phyloP scores from a whole-genome alignment of 1,284 basidiomycete species.

The Apiotrichum domesticum region DNA sequence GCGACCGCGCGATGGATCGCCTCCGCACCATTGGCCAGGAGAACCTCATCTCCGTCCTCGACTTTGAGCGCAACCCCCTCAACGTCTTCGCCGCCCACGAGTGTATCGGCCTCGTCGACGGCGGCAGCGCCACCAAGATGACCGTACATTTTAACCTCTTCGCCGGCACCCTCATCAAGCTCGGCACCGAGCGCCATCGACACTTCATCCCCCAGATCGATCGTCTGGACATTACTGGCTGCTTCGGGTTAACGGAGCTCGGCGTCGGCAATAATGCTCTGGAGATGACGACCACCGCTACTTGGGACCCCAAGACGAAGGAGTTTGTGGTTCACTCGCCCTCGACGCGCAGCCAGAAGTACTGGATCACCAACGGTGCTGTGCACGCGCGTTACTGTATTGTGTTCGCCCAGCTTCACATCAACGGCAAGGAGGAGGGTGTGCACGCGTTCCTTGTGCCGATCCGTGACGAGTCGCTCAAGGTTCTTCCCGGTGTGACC shows the following conservation, averaged over 20 bases:
- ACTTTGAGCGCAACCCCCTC: constrained; percentile 17
- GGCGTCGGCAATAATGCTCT: constrained; percentile 9
- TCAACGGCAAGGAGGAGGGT: constrained; percentile 8
- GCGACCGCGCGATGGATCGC: constrained; percentile 9
- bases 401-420: constrained; percentile 11
- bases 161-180: constrained; percentile 12
- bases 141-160: constrained; percentile 17
- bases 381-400: constrained; percentile 11
- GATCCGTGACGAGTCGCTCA: constrained; percentile 8
- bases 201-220: constrained; percentile 7
- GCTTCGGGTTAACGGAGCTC: constrained; percentile 10
- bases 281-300: constrained; percentile 15
- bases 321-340: constrained; percentile 14
- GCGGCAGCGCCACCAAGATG: constrained; percentile 9
- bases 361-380: constrained; percentile 14
- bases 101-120: constrained; percentile 9
- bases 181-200: constrained; percentile 15
- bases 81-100: constrained; percentile 17
- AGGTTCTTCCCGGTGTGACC: constrained; percentile 5
- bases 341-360: constrained; percentile 6
- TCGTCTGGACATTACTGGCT: constrained; percentile 5
- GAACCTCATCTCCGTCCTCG: constrained; percentile 7
- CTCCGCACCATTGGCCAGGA: constrained; percentile 1
- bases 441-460: constrained; percentile 13
- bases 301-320: constrained; percentile 1